Evolutionary conservation across 345 rosid genomes (phyloP).

Genomic region (Durio zibethinus): DNA sequence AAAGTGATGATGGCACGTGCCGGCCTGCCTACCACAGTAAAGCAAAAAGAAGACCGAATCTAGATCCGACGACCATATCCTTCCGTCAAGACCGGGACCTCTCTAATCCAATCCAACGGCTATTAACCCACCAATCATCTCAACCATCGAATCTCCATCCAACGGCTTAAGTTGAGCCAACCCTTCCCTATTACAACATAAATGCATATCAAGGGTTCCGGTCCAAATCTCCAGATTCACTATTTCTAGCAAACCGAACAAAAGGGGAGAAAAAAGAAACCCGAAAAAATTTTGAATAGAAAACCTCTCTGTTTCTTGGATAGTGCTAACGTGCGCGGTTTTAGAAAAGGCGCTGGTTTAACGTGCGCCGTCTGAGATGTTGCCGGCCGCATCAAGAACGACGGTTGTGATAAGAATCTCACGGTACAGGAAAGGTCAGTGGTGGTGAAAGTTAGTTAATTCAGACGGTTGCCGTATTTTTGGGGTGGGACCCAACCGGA

Average conservation of each 20-base stretch:
- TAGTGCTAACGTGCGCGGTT: constrained; percentile 38
- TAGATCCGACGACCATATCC: constrained; percentile 58
- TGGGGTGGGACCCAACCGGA: not conserved
- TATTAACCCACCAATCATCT: not conserved
- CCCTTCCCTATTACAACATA: constrained; percentile 31
- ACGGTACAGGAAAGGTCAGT: constrained; percentile 42
- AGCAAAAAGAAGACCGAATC: constrained; percentile 33
- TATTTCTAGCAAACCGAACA: not conserved
- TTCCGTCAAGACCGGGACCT: constrained; percentile 44
- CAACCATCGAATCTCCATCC: constrained; percentile 41
- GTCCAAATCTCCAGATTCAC: constrained; percentile 22
- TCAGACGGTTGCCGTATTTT: constrained; percentile 18
- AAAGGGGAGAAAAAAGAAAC: constrained; percentile 1
- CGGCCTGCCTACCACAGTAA: constrained; percentile 42
- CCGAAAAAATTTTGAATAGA: not conserved
- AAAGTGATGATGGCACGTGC: constrained; percentile 55
- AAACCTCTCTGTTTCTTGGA: not conserved
- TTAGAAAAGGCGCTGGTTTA: constrained; percentile 23
- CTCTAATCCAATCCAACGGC: constrained; percentile 47
- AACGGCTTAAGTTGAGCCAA: constrained; percentile 46
- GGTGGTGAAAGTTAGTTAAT: not conserved
- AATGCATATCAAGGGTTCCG: constrained; percentile 28
- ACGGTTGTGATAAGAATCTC: constrained; percentile 42
- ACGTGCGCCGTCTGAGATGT: constrained; percentile 42
- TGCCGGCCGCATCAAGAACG: constrained; percentile 32